phyloP scores from a whole-genome alignment of 441 rosid genomes.

The Adansonia gregorii region DNA sequence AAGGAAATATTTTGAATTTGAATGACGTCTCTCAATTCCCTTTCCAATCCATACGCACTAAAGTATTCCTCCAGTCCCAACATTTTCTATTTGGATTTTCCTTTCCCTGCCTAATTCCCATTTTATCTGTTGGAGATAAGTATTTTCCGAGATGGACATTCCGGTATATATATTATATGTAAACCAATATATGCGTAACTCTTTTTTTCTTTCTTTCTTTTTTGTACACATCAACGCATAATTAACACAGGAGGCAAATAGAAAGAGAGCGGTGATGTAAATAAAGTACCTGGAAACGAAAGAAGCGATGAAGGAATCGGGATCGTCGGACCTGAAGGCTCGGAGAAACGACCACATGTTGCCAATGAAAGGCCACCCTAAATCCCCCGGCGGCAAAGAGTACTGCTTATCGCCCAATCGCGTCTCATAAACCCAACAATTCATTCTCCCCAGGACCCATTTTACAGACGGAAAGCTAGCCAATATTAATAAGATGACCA shows the following conservation, averaged over 20 bases:
- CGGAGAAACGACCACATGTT: constrained; percentile 78
- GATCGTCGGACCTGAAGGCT: constrained; percentile 68
- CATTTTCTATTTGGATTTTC: no score
- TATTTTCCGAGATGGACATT: no score
- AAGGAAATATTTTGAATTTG: no score
- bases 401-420: constrained; percentile 47
- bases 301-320: constrained; percentile 58
- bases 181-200: no score
- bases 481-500: constrained; percentile 5
- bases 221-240: background rate
- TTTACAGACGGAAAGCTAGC: constrained; percentile 23
- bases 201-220: no score
- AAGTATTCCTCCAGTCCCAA: no score
- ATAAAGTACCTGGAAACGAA: constrained; percentile 44
- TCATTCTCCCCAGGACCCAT: constrained; percentile 51
- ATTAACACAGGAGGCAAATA: background rate
- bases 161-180: no score
- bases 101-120: no score
- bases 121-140: no score
- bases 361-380: constrained; percentile 85
- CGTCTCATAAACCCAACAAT: constrained; percentile 57
- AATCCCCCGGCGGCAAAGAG: constrained; percentile 72
- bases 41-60: no score
- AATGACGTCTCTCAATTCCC: no score
- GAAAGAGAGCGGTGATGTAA: background rate